Base-by-base conservation (phyloP, 2,329 filamentous ascomycete genomes). In the Aspergillus sp. region DNA sequence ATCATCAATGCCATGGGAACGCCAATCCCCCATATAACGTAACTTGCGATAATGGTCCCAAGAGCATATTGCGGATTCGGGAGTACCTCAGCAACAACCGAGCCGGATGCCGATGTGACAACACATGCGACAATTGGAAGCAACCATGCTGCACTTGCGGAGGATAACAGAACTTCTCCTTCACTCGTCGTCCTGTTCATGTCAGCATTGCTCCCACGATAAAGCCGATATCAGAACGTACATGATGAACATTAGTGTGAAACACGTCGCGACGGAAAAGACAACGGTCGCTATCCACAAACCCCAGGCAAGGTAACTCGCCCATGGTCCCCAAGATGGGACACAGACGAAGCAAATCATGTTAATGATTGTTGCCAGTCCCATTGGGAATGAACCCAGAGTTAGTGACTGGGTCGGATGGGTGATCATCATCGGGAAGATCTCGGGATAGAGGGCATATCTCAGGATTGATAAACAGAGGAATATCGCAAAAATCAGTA, bases 1-100 rank as follows among this genome's bases (percentile, higher is more conserved):
- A 85, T 75, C 45, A 77, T 76, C 63, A 83, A 74, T 1, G 82
- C 78, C 43, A 86, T 65, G 0, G 77, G 75, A 1, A 75, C 70
- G 6, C 81, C 79, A 43, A 83, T 78, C 0, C 83, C 83, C 82
- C 81, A 86, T 53, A 87, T 75, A n/a, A 85, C 69, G 60, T 86
- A 88, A 13, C 76, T 81, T 9, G 72, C 71, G 13, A 86, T 66
- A 22, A 86, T 60, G 0, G 84, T 87, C 33, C 74, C 76, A 15
- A 84, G 66, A 4, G 79, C 80, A 52, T 81, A 72, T 23, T 74
- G 62, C 0, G 68, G 66, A 51, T 80, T 65, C 2, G 75, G 72
- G 0, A 87, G 70, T 9, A 76, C 71, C 5, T 74, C 73, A 7
- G 83, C 81, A 1, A 86, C 71, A 47, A 83, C 69, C 25, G 76